phyloP scores from a whole-genome alignment of 257 asterid species.

The Ilex asprella region DNA sequence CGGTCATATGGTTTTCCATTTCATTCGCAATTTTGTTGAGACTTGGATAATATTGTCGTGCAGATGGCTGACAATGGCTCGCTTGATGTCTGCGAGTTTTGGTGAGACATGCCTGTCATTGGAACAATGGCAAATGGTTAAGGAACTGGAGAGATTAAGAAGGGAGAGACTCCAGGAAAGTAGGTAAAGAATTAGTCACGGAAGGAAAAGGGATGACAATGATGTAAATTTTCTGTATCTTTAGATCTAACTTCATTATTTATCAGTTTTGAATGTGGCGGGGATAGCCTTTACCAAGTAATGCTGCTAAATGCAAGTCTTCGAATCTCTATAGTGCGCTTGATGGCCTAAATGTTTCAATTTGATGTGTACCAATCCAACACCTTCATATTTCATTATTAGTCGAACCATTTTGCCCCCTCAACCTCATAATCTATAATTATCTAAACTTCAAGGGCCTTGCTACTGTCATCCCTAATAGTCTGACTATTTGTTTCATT shows the following conservation, averaged over 20 bases:
- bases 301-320: too few relatives aligned
- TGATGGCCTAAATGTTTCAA: too few relatives aligned
- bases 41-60: constrained; percentile 8
- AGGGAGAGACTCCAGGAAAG: constrained; percentile 49
- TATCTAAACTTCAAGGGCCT: neutral
- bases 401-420: too few relatives aligned
- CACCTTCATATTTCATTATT: too few relatives aligned
- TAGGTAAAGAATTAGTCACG: constrained; percentile 1
- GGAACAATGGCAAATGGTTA: constrained; percentile 93
- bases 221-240: neutral
- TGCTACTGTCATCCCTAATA: neutral
- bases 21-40: neutral
- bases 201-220: neutral
- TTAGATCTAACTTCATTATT: too few relatives aligned
- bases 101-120: constrained; percentile 60
- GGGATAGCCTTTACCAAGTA: too few relatives aligned
- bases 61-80: constrained; percentile 89
- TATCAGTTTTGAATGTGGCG: too few relatives aligned
- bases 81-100: constrained; percentile 60
- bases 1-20: neutral
- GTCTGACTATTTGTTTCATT: neutral
- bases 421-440: too few relatives aligned
- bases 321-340: too few relatives aligned
- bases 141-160: constrained; percentile 65
- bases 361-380: too few relatives aligned